phyloP scores from a whole-genome alignment of 345 rosid genomes.

The Abelmoschus esculentus region DNA sequence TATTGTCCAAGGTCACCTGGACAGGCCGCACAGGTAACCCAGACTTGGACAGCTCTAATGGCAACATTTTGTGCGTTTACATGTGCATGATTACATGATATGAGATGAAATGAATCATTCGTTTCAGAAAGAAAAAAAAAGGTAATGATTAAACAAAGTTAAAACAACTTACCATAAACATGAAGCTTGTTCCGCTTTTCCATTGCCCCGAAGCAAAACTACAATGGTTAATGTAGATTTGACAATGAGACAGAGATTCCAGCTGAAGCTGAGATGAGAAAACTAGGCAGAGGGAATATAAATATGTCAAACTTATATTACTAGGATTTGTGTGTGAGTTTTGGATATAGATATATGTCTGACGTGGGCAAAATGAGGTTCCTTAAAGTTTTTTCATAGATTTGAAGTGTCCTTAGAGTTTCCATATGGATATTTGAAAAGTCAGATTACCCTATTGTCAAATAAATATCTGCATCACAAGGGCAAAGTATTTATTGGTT shows the following conservation, averaged over 20 bases:
- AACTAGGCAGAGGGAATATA: not conserved
- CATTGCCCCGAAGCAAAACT: not conserved
- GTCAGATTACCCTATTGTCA: no score
- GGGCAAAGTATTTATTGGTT: not conserved
- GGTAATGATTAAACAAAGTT: not conserved
- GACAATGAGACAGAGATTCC: not conserved
- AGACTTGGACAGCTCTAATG: not conserved
- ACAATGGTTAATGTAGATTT: not conserved
- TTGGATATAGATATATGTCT: no score
- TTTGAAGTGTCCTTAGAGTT: no score
- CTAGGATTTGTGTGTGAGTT: no score
- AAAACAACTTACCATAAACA: slow-evolving; percentile 5
- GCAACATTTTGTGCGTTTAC: not conserved
- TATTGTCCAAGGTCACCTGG: not conserved
- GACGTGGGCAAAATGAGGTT: no score
- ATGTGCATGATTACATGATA: no score
- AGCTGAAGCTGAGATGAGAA: not conserved
- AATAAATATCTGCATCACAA: not conserved
- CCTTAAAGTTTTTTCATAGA: no score
- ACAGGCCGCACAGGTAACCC: not conserved
- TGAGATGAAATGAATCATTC: not conserved
- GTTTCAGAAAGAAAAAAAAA: not conserved
- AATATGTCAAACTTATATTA: not conserved
- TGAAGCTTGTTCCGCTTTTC: not conserved
- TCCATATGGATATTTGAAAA: no score